Percentiles rank a stretch among this genome's conserved stretches.
These are phyloP conservation scores for Coix lacrymajobi DNA, from an alignment of 176 grass and related monocot genomes.

Conservation along the genomic window DNA sequence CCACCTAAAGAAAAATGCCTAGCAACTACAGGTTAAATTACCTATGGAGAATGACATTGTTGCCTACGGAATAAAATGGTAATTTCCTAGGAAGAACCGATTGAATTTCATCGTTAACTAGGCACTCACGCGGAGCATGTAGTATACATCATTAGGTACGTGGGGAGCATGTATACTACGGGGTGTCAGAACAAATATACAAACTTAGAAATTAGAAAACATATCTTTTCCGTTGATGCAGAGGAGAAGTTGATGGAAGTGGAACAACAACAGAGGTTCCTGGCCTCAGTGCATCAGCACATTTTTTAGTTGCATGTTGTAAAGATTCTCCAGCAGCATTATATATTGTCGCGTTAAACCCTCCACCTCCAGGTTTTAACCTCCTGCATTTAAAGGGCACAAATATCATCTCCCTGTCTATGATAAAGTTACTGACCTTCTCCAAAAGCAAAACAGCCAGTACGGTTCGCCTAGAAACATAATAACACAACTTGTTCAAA, in stretches of 20 bases:
- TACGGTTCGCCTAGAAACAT: not conserved
- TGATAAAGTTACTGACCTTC: not conserved
- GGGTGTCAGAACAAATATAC: too few relatives aligned
- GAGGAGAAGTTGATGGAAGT: slow-evolving; percentile 64
- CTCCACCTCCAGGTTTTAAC: slow-evolving; percentile 90
- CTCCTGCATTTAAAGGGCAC: slow-evolving; percentile 48
- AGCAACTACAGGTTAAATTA: too few relatives aligned
- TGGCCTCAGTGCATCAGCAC: slow-evolving; percentile 64
- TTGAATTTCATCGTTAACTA: too few relatives aligned
- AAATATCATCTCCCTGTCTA: slow-evolving; percentile 6
- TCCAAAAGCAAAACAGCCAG: not conserved
- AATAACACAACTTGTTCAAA: not conserved
- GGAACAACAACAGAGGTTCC: slow-evolving; percentile 60
- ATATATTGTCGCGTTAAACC: slow-evolving; percentile 90
- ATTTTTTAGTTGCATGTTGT: slow-evolving; percentile 59
- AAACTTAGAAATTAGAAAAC: too few relatives aligned
- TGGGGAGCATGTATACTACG: too few relatives aligned
- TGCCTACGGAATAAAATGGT: too few relatives aligned
- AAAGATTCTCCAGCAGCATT: slow-evolving; percentile 69
- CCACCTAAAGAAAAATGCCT: too few relatives aligned
- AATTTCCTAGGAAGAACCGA: too few relatives aligned
- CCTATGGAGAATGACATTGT: too few relatives aligned
- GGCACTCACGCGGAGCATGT: too few relatives aligned
- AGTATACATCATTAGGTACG: too few relatives aligned
- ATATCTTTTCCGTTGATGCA: slow-evolving; percentile 64